These are phyloP conservation scores for Rhododendron vialii DNA, from an alignment of 148 eudicot genomes.

Conservation along the genomic window DNA sequence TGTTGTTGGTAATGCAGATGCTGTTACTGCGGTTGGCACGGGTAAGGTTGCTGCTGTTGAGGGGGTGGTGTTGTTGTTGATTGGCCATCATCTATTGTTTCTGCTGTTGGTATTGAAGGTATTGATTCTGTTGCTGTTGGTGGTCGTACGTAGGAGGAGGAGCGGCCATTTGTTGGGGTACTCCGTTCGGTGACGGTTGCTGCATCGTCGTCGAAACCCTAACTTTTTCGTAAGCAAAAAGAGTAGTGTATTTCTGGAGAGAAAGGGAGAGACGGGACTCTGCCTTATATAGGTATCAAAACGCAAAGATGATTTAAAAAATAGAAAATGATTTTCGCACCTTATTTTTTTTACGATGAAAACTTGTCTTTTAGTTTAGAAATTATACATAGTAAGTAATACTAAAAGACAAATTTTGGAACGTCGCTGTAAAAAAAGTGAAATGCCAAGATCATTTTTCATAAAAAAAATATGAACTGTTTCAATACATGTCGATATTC, in stretches of 20 bases:
- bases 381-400: no score
- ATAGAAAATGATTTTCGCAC: no score
- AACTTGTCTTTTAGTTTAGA: no score
- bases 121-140: conserved; percentile 36
- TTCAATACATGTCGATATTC: no score
- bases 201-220: conserved; percentile 40
- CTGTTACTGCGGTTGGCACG: conserved; percentile 15
- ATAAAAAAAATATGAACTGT: no score
- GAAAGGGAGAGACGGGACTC: neutral
- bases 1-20: conserved; percentile 13
- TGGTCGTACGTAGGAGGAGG: conserved; percentile 43
- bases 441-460: no score
- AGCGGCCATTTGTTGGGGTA: conserved; percentile 16
- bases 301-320: no score
- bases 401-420: no score
- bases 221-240: neutral
- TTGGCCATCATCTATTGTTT: neutral
- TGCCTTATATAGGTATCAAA: no score
- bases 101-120: conserved; percentile 37
- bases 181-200: conserved; percentile 32
- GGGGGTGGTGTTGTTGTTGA: conserved; percentile 17
- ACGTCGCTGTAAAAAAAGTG: no score
- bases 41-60: conserved; percentile 22
- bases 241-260: neutral
- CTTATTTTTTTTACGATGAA: no score